Conservation (phyloP, 805 yeast genomes). For the Tetrapisispora fleetii region DNA sequence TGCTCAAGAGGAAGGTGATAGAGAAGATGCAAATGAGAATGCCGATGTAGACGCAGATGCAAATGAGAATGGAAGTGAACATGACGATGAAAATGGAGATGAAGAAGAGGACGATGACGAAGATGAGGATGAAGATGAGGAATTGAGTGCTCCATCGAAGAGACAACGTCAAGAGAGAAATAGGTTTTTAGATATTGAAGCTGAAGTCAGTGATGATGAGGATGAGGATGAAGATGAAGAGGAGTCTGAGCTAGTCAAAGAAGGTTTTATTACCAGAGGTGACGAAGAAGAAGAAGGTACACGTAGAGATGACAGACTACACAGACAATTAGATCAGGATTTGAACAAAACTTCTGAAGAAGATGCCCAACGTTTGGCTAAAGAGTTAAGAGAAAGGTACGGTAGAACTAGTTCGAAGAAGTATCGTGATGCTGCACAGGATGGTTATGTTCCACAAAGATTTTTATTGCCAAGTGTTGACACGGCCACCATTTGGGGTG, state of each 20-base stretch:
- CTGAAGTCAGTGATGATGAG: slow-evolving; percentile 96
- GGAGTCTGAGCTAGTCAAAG: slow-evolving; percentile 76
- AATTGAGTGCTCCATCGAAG: slow-evolving; percentile 37
- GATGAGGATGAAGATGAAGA: slow-evolving; percentile 90
- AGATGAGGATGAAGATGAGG: slow-evolving; percentile 52
- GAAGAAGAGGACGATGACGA: slow-evolving; percentile 43
- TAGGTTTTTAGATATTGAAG: slow-evolving; percentile 95
- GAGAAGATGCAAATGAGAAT: too few species aligned
- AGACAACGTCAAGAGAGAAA: slow-evolving; percentile 47
- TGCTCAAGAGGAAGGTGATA: not conserved
- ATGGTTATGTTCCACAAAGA: slow-evolving; percentile 85
- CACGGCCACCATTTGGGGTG: slow-evolving; percentile 94
- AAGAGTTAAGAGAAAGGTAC: slow-evolving; percentile 82
- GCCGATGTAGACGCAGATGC: not conserved
- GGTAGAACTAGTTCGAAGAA: slow-evolving; percentile 75
- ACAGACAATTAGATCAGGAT: slow-evolving; percentile 82
- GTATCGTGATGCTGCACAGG: slow-evolving; percentile 65
- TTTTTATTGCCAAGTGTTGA: slow-evolving; percentile 89
- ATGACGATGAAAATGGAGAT: slow-evolving; percentile 30
- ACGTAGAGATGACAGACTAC: slow-evolving; percentile 63
- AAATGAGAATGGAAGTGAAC: slow-evolving; percentile 35
- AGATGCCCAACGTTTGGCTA: slow-evolving; percentile 91
- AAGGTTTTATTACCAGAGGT: slow-evolving; percentile 57
- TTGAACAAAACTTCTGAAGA: slow-evolving; percentile 82
- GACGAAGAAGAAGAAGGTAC: slow-evolving; percentile 42